Percentiles rank a stretch among this genome's conserved stretches.
phyloP scores from a whole-genome alignment of 1,139 yeast species.

The Kurtzmaniella quercitrusa region DNA sequence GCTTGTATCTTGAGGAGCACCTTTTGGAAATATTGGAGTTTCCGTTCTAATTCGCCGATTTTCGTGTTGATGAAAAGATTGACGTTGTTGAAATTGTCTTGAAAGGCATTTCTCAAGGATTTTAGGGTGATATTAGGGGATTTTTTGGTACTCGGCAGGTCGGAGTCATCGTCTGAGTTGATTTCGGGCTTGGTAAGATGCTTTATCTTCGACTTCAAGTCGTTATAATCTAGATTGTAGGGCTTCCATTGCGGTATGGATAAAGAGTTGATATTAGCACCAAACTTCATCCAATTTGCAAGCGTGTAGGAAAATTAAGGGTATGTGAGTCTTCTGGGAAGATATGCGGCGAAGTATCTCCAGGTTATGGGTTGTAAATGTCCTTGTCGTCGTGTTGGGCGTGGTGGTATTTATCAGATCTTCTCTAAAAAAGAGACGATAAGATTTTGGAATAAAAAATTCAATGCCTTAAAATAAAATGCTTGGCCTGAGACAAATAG shows the following conservation, averaged over 20 bases:
- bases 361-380: too few species aligned
- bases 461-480: neutral
- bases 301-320: neutral
- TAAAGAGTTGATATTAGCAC: conserved; percentile 64
- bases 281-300: conserved; percentile 66
- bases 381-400: neutral
- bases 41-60: conserved; percentile 52
- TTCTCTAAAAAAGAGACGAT: neutral
- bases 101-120: conserved; percentile 28
- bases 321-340: neutral
- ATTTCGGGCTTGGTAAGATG: conserved; percentile 28
- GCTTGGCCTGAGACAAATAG: neutral
- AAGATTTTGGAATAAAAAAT: neutral
- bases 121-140: conserved; percentile 9
- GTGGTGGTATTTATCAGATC: neutral
- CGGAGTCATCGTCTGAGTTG: conserved; percentile 5
- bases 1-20: conserved; percentile 2
- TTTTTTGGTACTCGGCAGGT: conserved; percentile 8
- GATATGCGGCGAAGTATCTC: too few species aligned
- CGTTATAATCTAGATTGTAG: conserved; percentile 80
- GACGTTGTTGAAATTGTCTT: conserved; percentile 48
- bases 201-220: conserved; percentile 59
- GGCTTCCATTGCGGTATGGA: conserved; percentile 88
- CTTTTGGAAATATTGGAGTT: conserved; percentile 16
- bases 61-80: conserved; percentile 63